Evolutionary conservation across 192 early-diverging fungal species (phyloP), one percentile per base, ranked within the genome.

Genomic region (Umbelopsis sp.): DNA sequence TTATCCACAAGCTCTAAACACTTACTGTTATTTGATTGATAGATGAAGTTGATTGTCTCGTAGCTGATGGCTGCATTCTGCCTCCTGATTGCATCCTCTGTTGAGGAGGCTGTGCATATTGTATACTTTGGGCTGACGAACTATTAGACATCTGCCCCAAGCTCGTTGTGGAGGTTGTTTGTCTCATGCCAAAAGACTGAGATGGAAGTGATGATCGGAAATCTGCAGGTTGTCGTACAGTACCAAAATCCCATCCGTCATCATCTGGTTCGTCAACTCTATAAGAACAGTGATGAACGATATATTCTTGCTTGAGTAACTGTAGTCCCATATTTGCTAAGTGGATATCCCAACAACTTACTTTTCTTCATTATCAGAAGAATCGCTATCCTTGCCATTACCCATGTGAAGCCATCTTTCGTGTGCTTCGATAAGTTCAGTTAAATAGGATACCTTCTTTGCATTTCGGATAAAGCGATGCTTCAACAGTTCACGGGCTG

Each of bases 381-480:
- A 83, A 16, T 86, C 84, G 52, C 77, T 78, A 38, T 82, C 80
- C 4, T 78, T 73, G 38, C 82, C 86, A 3, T 86, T 83, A 3
- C 84, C 79, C 9, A 85, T 84, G 56, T 83, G 77, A 66, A 92
- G 70, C 91, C 92, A 96, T 54, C 83, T 84, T 70, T 96, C 90
- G 83, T 97, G 91, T 45, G 89, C 76, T 74, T 94, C 91, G 51
- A 94, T 91, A 29, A 98, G 77, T 45, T 97, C 94, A 21, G 91
- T 93, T 62, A 98, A 75, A 74, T 92, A 92, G 3, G 92, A 90
- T 0, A 90, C 89, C 59, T 95, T 95, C 76, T 94, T 94, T 4
- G 93, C 92, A 43, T 83, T 85, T 22, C 88, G 81, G 49, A 98
- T 91, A 74, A 98, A 98, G 69, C 87, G 83, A 81, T 98, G 95